Evolutionary conservation across 73 alveolate species (phyloP).

Genomic region (Symbiodinium natans): DNA sequence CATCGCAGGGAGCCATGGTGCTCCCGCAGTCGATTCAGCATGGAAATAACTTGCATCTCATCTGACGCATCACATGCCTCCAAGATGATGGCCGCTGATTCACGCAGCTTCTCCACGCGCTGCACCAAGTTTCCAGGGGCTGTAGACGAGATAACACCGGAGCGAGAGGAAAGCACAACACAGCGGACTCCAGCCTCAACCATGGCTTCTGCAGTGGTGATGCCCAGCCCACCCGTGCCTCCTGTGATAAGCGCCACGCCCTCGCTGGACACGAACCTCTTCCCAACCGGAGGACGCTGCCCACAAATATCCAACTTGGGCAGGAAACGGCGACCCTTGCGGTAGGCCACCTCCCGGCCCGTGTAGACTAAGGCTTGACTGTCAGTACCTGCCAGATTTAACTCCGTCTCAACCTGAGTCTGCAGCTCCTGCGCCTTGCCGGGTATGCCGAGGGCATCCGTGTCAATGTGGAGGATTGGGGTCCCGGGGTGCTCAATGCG

Average conservation of each 20-base stretch:
- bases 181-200: constrained; percentile 62
- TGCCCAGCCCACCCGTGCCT: constrained; percentile 69
- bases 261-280: not conserved
- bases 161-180: constrained; percentile 79
- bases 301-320: not conserved
- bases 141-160: constrained; percentile 30
- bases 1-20: constrained; percentile 51
- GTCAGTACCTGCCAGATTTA: not conserved
- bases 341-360: constrained; percentile 13
- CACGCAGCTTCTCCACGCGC: not conserved
- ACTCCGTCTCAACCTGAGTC: not conserved
- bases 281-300: not conserved
- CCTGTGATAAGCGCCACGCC: constrained; percentile 71
- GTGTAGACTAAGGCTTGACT: not conserved
- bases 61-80: constrained; percentile 73
- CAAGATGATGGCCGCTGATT: not conserved
- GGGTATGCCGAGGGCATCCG: constrained; percentile 8
- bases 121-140: constrained; percentile 62
- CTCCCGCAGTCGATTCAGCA: constrained; percentile 26
- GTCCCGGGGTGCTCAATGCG: constrained; percentile 9
- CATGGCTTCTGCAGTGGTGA: constrained; percentile 64
- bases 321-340: not conserved
- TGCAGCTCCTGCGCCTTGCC: not conserved
- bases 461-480: constrained; percentile 53
- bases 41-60: constrained; percentile 44